These are phyloP conservation scores for Glycine tomentella DNA, from an alignment of 306 rosid genomes.

Conservation along the genomic window DNA sequence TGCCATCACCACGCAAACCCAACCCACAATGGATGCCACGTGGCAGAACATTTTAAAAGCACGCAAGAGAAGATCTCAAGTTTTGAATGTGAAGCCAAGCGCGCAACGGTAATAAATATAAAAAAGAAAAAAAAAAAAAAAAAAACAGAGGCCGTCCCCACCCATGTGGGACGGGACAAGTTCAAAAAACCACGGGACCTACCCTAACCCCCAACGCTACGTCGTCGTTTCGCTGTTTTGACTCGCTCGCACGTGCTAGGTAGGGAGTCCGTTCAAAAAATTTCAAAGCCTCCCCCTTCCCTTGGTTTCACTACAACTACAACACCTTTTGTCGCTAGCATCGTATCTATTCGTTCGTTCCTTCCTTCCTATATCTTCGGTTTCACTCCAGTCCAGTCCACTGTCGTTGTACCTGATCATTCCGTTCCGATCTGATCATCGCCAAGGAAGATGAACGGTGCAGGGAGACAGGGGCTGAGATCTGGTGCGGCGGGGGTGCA, in stretches of 20 bases:
- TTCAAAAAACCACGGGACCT: slow-evolving; percentile 51
- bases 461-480: slow-evolving; percentile 90
- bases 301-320: neutral
- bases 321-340: slow-evolving; percentile 13
- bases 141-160: slow-evolving; percentile 57
- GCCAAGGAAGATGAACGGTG: slow-evolving; percentile 73
- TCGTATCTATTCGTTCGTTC: slow-evolving; percentile 41
- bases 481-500: slow-evolving; percentile 83
- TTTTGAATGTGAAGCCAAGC: slow-evolving; percentile 87
- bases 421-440: slow-evolving; percentile 46
- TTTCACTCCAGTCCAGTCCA: slow-evolving; percentile 38
- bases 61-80: neutral
- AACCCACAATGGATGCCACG: slow-evolving; percentile 40
- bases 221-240: slow-evolving; percentile 54
- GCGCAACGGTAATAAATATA: slow-evolving; percentile 66
- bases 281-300: slow-evolving; percentile 51
- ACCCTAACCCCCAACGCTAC: slow-evolving; percentile 8
- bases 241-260: slow-evolving; percentile 45
- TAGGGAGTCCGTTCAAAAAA: slow-evolving; percentile 36
- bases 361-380: slow-evolving; percentile 58
- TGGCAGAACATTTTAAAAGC: slow-evolving; percentile 10
- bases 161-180: slow-evolving; percentile 67
- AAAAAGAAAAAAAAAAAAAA: no score
- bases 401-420: slow-evolving; percentile 9
- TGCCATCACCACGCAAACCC: neutral